Conservation (phyloP, 441 rosid genomes). For the Corymbia calophylla region DNA sequence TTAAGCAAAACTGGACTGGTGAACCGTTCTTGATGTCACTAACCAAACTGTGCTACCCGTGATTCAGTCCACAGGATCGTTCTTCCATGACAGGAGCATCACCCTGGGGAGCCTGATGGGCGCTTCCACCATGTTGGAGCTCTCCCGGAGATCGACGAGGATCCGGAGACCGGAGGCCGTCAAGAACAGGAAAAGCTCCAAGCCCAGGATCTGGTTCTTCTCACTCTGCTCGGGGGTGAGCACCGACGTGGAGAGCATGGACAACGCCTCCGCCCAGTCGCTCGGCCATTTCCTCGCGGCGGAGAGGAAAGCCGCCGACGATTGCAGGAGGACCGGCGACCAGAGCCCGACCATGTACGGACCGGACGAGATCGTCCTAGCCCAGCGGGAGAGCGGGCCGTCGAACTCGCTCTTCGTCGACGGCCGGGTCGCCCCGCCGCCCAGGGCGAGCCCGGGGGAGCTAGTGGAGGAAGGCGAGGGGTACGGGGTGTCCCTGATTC, state of each 20-base stretch:
- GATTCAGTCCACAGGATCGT: constrained; percentile 68
- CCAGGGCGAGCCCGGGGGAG: neutral
- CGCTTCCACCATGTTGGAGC: constrained; percentile 54
- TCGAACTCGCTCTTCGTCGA: constrained; percentile 39
- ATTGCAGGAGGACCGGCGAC: constrained; percentile 11
- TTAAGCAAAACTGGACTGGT: neutral
- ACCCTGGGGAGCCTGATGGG: constrained; percentile 88
- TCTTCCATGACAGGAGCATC: constrained; percentile 74
- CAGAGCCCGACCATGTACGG: constrained; percentile 14
- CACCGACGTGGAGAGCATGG: constrained; percentile 24
- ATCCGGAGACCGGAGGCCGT: constrained; percentile 29
- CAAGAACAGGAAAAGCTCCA: constrained; percentile 14
- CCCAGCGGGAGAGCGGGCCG: constrained; percentile 6
- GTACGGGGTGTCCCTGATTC: neutral
- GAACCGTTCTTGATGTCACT: neutral
- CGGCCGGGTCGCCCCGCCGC: constrained; percentile 44
- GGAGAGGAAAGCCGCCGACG: constrained; percentile 37
- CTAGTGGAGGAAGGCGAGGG: neutral
- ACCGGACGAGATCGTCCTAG: constrained; percentile 24
- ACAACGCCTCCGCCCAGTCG: constrained; percentile 24
- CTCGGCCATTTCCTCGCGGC: constrained; percentile 48
- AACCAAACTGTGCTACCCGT: neutral
- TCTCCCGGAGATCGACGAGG: constrained; percentile 57
- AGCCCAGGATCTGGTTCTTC: constrained; percentile 37
- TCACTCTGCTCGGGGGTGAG: constrained; percentile 47